Evolutionary conservation across 257 asterid genomes (phyloP).

Genomic region (Solanum pennellii): DNA sequence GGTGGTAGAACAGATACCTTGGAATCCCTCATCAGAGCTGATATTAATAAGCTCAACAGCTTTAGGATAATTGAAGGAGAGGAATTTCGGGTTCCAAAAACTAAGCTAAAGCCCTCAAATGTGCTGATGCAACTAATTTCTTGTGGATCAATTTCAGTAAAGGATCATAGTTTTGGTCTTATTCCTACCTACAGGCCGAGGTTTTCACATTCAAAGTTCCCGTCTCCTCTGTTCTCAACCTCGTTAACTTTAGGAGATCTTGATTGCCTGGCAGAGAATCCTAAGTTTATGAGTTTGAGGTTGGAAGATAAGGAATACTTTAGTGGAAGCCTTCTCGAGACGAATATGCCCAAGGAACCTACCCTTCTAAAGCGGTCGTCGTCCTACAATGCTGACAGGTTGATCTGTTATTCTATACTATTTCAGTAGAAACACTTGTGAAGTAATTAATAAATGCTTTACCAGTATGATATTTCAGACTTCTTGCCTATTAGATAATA

Average conservation of each 20-base stretch:
- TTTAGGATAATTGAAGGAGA: slow-evolving; percentile 68
- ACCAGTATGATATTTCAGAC: background rate
- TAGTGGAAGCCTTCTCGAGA: slow-evolving; percentile 85
- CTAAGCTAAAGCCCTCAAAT: slow-evolving; percentile 72
- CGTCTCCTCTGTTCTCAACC: slow-evolving; percentile 69
- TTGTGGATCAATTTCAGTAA: slow-evolving; percentile 85
- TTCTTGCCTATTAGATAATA: background rate
- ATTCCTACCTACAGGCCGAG: slow-evolving; percentile 78
- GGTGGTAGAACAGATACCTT: slow-evolving; percentile 72
- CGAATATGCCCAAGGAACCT: slow-evolving; percentile 47
- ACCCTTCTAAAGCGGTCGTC: slow-evolving; percentile 66
- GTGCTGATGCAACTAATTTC: slow-evolving; percentile 86
- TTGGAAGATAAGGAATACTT: slow-evolving; percentile 87
- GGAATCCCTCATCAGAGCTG: slow-evolving; percentile 85
- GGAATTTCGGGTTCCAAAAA: slow-evolving; percentile 37
- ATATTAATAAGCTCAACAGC: slow-evolving; percentile 68
- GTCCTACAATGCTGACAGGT: slow-evolving; percentile 84
- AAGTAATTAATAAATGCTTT: background rate
- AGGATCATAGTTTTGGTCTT: slow-evolving; percentile 77
- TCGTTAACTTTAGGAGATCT: slow-evolving; percentile 69
- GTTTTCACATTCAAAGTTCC: slow-evolving; percentile 63
- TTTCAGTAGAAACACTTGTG: background rate
- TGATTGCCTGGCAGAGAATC: slow-evolving; percentile 60
- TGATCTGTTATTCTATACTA: background rate
- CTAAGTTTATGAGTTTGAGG: slow-evolving; percentile 46